Evolutionary conservation across 352 stramenopile species (phyloP).

Genomic region (Globisporangium uncinulatum): DNA sequence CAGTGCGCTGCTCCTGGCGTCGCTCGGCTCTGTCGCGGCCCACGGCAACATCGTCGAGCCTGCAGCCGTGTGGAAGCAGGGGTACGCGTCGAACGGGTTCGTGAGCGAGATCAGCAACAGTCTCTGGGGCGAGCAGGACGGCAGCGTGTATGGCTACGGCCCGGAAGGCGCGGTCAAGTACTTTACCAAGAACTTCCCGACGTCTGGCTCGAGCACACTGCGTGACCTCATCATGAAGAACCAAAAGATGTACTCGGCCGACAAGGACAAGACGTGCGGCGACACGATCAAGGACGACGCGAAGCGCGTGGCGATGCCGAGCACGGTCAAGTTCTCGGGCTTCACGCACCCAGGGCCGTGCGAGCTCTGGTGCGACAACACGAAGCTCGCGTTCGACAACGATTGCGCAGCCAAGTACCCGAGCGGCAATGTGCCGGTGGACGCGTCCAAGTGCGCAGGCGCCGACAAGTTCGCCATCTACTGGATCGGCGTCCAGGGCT

Average conservation of each 20-base stretch:
- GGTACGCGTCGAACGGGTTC: constrained; percentile 24
- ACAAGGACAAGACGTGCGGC: constrained; percentile 14
- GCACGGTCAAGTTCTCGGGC: constrained; percentile 33
- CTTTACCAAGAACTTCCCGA: constrained; percentile 20
- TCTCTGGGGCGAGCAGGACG: constrained; percentile 18
- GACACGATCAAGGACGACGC: constrained; percentile 25
- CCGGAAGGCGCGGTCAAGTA: constrained; percentile 19
- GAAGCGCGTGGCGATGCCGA: constrained; percentile 27
- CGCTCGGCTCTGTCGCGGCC: constrained; percentile 11
- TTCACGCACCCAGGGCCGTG: constrained; percentile 58
- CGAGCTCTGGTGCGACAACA: constrained; percentile 56
- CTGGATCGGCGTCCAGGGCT: constrained; percentile 50
- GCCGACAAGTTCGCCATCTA: constrained; percentile 31
- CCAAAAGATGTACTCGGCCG: constrained; percentile 17
- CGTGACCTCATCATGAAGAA: constrained; percentile 24
- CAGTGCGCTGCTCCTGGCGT: constrained; percentile 5
- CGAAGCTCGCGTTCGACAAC: constrained; percentile 37
- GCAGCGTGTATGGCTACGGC: constrained; percentile 21
- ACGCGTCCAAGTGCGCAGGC: constrained; percentile 27
- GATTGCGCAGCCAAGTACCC: constrained; percentile 44
- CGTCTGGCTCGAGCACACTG: constrained; percentile 20
- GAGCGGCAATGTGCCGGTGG: constrained; percentile 28
- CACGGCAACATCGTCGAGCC: constrained; percentile 43
- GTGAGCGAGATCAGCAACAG: constrained; percentile 16
- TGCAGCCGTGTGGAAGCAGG: constrained; percentile 20